Evolutionary conservation across 129 eudicot genomes (phyloP), one percentile per base, ranked within the genome.

Genomic region (Flaveria ramosissima): DNA sequence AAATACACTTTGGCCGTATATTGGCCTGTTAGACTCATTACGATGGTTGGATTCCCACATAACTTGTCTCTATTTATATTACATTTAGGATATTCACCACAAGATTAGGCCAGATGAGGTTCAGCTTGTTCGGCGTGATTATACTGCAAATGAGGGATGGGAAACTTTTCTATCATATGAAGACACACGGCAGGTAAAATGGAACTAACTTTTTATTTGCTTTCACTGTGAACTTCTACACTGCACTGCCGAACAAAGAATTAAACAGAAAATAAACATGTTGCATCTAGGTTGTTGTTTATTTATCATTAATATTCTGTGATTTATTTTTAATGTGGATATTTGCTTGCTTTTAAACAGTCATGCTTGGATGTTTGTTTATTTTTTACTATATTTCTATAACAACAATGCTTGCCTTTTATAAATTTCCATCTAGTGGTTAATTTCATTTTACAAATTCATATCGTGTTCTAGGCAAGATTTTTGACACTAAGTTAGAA

Each of bases 81-180:
- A 17, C 48, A 9, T 76, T 65, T 61, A 94, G 98, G 98, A 94
- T 78, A 94, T 94, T 83, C 98, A 94, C 83, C 88, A 94, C 85
- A 87, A 91, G 71, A 94, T 94, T 81, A 91, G 71, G 88, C 98
- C 98, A 24, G 97, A 86, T 45, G 98, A 91, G 79, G 98, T 94
- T 62, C 90, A 89, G 83, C 97, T 94, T 74, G 92, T 94, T 87
- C 96, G 98, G 71, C 92, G 97, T 77, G 98, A 94, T 78, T 94
- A 94, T 75, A 84, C 97, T 8, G 98, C 98, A 32, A 94, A 91
- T 69, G 96, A 94, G 82, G 98, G 98, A 73, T 94, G 98, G 98
- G 98, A 94, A 75, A 91, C 97, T 72, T 94, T 94, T 81, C 96
- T 94, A 78, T 94, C 98, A 1, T 94, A 94, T 52, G 98, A 94